Conservation (phyloP, 345 rosid genomes). For the Aquilaria malaccensis region DNA sequence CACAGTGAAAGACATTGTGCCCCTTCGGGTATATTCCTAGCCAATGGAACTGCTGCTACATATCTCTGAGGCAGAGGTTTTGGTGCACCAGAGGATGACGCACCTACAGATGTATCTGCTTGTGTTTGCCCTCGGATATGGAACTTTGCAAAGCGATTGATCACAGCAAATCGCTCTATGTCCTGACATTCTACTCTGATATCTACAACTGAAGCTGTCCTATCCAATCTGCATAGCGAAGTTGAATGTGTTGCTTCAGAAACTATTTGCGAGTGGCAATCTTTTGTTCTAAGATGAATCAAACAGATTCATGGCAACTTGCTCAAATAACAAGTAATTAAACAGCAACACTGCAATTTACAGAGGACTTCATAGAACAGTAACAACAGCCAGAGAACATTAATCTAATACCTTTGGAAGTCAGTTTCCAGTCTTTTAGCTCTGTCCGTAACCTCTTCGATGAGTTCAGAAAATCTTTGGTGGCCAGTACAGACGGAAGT, state of each 20-base stretch:
- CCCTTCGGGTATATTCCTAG: constrained; percentile 56
- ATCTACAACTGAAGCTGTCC: constrained; percentile 36
- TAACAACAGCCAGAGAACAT: not conserved
- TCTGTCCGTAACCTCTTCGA: constrained; percentile 43
- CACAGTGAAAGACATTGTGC: constrained; percentile 69
- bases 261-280: not conserved
- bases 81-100: constrained; percentile 20
- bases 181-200: constrained; percentile 67
- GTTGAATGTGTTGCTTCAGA: not conserved
- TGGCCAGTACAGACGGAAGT: constrained; percentile 15
- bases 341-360: not conserved
- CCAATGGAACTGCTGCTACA: constrained; percentile 51
- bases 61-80: constrained; percentile 57
- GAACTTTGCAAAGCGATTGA: constrained; percentile 87
- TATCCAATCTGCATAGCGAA: constrained; percentile 51
- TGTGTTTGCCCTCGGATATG: constrained; percentile 53
- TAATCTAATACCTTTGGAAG: constrained; percentile 39
- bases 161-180: constrained; percentile 60
- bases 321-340: not conserved
- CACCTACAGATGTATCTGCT: constrained; percentile 28
- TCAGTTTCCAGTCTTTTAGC: constrained; percentile 42
- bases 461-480: constrained; percentile 18
- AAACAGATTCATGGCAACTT: not conserved
- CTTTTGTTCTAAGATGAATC: not conserved
- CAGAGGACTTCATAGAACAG: not conserved